A percentile compares a stretch with the other conserved stretches of the same genome.
These are phyloP conservation scores for Umbelopsis sp. DNA, from an alignment of 371 early-diverging fungal species.

Conservation along the genomic window DNA sequence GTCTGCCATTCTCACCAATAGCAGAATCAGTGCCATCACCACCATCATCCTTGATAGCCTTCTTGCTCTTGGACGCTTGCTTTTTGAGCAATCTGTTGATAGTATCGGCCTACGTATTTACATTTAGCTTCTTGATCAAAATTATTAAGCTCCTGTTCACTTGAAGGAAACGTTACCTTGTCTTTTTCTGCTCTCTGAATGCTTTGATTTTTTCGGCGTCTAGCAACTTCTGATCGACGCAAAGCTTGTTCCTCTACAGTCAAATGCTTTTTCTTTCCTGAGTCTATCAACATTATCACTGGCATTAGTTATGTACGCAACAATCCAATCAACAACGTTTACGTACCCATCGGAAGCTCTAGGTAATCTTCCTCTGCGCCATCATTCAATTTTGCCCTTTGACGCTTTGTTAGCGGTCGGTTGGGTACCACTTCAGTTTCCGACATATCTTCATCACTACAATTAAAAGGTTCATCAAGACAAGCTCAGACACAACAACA, in stretches of 20 bases:
- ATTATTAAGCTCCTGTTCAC: not conserved
- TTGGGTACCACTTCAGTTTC: constrained; percentile 50
- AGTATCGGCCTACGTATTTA: constrained; percentile 52
- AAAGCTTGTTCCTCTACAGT: constrained; percentile 74
- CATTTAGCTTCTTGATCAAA: not conserved
- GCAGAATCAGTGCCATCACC: constrained; percentile 36
- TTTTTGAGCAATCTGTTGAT: constrained; percentile 77
- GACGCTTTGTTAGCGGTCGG: constrained; percentile 71
- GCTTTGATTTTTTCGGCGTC: constrained; percentile 78
- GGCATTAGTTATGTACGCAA: not conserved
- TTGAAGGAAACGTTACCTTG: constrained; percentile 42
- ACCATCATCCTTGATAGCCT: constrained; percentile 57
- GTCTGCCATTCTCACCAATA: constrained; percentile 24
- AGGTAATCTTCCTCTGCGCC: constrained; percentile 63
- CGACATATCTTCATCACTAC: constrained; percentile 38
- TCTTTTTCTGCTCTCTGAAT: constrained; percentile 78
- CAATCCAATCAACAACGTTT: not conserved
- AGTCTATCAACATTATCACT: constrained; percentile 31
- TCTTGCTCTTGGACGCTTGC: constrained; percentile 71
- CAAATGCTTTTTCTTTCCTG: constrained; percentile 62
- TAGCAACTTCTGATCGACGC: constrained; percentile 72
- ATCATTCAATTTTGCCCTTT: constrained; percentile 65
- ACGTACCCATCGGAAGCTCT: constrained; percentile 68
- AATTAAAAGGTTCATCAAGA: not conserved
- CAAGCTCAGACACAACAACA: not conserved